A percentile compares a stretch with the other conserved stretches of the same genome.
These are phyloP conservation scores for Chalciporus sp. DNA, from an alignment of 1,284 basidiomycete species.

Conservation along the genomic window DNA sequence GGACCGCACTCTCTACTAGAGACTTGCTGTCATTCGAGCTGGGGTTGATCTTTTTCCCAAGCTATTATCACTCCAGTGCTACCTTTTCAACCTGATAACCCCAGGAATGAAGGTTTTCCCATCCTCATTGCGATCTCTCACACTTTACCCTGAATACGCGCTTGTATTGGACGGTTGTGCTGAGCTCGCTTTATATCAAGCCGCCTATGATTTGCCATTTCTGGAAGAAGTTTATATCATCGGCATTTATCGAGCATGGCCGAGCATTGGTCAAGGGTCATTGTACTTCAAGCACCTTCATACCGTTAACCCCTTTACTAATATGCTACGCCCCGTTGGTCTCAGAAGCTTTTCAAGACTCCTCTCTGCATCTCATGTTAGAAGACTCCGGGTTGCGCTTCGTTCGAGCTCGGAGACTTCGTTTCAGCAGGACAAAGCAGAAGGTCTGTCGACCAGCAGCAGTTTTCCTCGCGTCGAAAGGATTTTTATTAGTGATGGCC, in stretches of 20 bases:
- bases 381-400: slow-evolving; percentile 5
- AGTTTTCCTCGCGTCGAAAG: slow-evolving; percentile 7
- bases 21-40: slow-evolving; percentile 14
- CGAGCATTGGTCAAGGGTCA: not conserved
- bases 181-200: slow-evolving; percentile 18
- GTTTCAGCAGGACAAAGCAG: not conserved
- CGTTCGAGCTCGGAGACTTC: slow-evolving; percentile 3
- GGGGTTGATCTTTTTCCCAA: slow-evolving; percentile 13
- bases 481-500: slow-evolving; percentile 8
- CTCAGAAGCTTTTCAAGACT: slow-evolving; percentile 12
- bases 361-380: slow-evolving; percentile 11
- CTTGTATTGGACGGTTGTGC: slow-evolving; percentile 10
- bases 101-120: slow-evolving; percentile 16
- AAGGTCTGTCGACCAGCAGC: not conserved
- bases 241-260: slow-evolving; percentile 7
- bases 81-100: slow-evolving; percentile 13
- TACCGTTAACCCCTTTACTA: slow-evolving; percentile 11
- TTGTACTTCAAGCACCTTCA: slow-evolving; percentile 14
- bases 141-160: slow-evolving; percentile 12
- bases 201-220: slow-evolving; percentile 9
- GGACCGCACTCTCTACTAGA: slow-evolving; percentile 17
- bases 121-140: slow-evolving; percentile 15
- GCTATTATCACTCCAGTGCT: slow-evolving; percentile 12
- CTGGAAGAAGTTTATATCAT: slow-evolving; percentile 14
- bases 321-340: slow-evolving; percentile 11